A percentile compares a stretch with the other conserved stretches of the same genome.
phyloP scores from a whole-genome alignment of 2,329 filamentous ascomycete genomes.

The Talaromyces islandicus region DNA sequence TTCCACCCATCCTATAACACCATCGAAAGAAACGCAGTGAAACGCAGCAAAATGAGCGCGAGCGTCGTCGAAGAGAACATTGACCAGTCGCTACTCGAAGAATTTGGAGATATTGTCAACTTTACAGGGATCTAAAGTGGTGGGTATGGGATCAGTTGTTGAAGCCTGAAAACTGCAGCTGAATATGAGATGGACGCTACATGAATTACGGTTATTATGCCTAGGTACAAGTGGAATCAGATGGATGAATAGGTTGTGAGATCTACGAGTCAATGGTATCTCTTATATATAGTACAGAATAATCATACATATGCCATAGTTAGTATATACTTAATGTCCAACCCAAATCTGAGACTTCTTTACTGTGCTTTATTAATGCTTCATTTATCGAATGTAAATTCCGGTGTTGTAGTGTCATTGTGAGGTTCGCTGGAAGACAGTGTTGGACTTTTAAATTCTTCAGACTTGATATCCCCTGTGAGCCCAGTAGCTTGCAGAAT shows the following conservation, averaged over 20 bases:
- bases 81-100: conserved; percentile 8
- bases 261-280: neutral
- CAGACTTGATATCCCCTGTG: conserved; percentile 28
- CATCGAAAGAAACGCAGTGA: neutral
- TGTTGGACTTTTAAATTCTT: neutral
- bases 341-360: neutral
- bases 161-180: neutral
- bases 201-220: neutral
- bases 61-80: neutral
- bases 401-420: neutral
- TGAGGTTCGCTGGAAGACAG: neutral
- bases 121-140: conserved; percentile 6
- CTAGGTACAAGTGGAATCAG: neutral
- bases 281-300: neutral
- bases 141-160: neutral
- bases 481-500: conserved; percentile 58
- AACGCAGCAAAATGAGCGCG: neutral
- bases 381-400: neutral
- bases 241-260: neutral
- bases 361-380: neutral
- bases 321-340: neutral
- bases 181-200: neutral
- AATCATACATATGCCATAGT: neutral
- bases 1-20: neutral
- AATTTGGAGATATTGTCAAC: conserved; percentile 12